Base-by-base conservation (phyloP, 345 rosid genomes). In the Arabis hirsuta region DNA sequence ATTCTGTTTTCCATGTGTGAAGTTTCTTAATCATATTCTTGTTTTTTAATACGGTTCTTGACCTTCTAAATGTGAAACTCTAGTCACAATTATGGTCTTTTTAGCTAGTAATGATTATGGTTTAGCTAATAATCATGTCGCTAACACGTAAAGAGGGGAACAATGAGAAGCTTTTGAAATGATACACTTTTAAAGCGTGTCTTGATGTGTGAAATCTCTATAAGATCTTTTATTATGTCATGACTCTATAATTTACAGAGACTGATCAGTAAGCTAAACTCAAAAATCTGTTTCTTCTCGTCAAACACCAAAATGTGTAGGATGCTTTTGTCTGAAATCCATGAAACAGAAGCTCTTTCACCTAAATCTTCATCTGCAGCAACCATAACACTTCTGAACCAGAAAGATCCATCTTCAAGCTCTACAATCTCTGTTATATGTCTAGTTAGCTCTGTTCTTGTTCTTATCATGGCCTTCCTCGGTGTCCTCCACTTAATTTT, bases 401-500 rank as follows among this genome's bases (percentile, higher is more conserved):
- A 43, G 62, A 58, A 14, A 20, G 39, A 46, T 47, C 2, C 47
- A 58, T 70, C 84, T 48, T 58, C 48, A 70, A 58, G 78, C 59
- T 64, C 74, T 56, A 76, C 78, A 13, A 81, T 89, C 69, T 90
- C 93, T 4, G 64, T 73, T 24, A 64, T 88, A 64, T 87, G 86
- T 38, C 79, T 86, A 50, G 78, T 63, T 6, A 82, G 86, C 29
- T 80, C 81, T 6, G 76, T 82, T 77, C 55, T 86, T 54, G 88
- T 90, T 60, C 80, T 67, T 26, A 51, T 85, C 69, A 74, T 88
- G 79, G 83, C 88, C 67, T 24, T 88, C 26, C 82, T 78, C 26
- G 88, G 88, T 65, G 73, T 88, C 39, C 79, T 90, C 68, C 93
- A 88, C 62, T 75, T 90, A 69, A 84, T 90, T 13, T 53, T 82